Conservation (phyloP, 352 stramenopile genomes). For the Blastocystis sp. region DNA sequence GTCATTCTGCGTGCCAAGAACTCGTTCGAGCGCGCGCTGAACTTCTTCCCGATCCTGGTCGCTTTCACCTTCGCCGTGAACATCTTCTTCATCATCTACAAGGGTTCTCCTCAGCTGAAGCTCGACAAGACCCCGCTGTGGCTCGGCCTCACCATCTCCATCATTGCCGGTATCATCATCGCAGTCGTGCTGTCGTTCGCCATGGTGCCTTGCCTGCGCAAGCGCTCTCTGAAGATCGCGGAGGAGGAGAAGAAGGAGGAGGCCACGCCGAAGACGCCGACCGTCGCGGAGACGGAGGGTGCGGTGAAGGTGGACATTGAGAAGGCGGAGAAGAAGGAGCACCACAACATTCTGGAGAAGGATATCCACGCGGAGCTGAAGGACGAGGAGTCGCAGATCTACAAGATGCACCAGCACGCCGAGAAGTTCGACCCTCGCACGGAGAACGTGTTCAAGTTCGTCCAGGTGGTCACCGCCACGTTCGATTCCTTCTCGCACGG, state of each 20-base stretch:
- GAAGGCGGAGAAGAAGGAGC: constrained; percentile 29
- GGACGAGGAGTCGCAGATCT: constrained; percentile 69
- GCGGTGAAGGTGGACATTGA: constrained; percentile 14
- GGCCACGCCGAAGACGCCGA: neutral
- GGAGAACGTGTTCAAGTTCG: constrained; percentile 76
- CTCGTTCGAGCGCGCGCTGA: constrained; percentile 72
- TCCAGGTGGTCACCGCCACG: constrained; percentile 78
- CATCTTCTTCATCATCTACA: constrained; percentile 75
- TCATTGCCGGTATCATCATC: constrained; percentile 66
- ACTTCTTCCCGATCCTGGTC: constrained; percentile 74
- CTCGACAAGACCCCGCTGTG: constrained; percentile 61
- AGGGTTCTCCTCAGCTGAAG: constrained; percentile 67
- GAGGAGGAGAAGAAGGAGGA: constrained; percentile 50
- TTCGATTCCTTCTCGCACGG: constrained; percentile 79
- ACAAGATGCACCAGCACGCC: constrained; percentile 70
- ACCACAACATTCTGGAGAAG: constrained; percentile 68
- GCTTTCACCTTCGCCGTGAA: constrained; percentile 74
- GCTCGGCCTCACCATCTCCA: constrained; percentile 49
- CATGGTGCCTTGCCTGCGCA: constrained; percentile 68
- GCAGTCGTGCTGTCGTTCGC: constrained; percentile 44
- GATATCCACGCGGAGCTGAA: constrained; percentile 73
- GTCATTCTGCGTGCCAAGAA: constrained; percentile 74
- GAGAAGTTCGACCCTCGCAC: constrained; percentile 74
- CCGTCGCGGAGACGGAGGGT: neutral
- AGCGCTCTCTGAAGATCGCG: constrained; percentile 3